Evolutionary conservation across 164 flowering plant genomes (phyloP).

Genomic region (Warburgia ugandensis): DNA sequence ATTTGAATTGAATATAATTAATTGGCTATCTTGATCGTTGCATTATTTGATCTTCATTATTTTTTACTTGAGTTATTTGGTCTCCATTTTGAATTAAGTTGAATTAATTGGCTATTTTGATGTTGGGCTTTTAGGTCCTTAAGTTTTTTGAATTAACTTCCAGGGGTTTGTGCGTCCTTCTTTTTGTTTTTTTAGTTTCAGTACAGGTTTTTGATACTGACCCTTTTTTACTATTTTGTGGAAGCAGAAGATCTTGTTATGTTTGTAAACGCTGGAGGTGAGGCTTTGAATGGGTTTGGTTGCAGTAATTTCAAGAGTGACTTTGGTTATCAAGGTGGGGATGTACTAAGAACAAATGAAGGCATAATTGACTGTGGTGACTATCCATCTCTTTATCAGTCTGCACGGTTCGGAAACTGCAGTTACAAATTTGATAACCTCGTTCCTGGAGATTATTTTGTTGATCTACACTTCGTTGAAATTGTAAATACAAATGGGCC

Average conservation of each 20-base stretch:
- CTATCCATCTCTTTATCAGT: conserved; percentile 48
- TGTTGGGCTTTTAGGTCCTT: conserved; percentile 1
- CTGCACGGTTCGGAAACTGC: conserved; percentile 63
- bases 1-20: too few relatives aligned
- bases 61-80: too few relatives aligned
- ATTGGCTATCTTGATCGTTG: too few relatives aligned
- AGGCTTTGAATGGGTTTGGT: conserved; percentile 19
- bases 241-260: conserved; percentile 41
- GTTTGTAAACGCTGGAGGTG: conserved; percentile 71
- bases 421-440: conserved; percentile 42
- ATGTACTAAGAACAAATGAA: conserved; percentile 53
- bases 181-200: not conserved
- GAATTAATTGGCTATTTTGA: too few relatives aligned
- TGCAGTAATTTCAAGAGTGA: conserved; percentile 28
- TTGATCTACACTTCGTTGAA: conserved; percentile 83
- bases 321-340: conserved; percentile 53
- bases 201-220: conserved; percentile 4
- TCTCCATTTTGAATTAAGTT: too few relatives aligned
- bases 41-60: too few relatives aligned
- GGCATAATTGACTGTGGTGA: conserved; percentile 45
- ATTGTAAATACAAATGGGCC: conserved; percentile 69
- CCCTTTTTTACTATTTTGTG: conserved; percentile 8
- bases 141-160: not conserved
- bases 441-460: conserved; percentile 54
- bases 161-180: not conserved